Evolutionary conservation across 163 green algal species (phyloP).

Genomic region (Scenedesmus sp.): DNA sequence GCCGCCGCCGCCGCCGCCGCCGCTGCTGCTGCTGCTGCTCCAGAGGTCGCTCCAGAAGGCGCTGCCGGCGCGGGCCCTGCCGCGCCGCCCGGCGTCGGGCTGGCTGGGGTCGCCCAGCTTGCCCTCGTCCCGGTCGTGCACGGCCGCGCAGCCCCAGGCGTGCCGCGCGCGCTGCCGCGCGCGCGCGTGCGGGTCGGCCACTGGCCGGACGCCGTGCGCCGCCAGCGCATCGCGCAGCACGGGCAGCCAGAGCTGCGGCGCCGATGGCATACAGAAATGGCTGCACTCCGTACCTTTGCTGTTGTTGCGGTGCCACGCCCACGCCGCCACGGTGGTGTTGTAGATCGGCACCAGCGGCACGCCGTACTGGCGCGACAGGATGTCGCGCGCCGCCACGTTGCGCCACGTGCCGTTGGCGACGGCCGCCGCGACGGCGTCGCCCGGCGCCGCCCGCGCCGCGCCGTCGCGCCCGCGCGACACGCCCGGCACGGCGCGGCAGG

Average conservation of each 20-base stretch:
- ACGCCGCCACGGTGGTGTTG: slow-evolving; percentile 28
- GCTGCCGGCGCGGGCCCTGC: too few species aligned
- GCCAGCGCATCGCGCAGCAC: slow-evolving; percentile 12
- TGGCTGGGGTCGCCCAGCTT: too few species aligned
- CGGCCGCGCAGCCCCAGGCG: slow-evolving; percentile 34
- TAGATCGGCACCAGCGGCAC: slow-evolving; percentile 33
- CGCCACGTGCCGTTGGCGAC: slow-evolving; percentile 32
- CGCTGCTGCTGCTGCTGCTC: too few species aligned
- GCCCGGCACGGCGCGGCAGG: slow-evolving; percentile 15
- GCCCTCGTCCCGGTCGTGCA: slow-evolving; percentile 29
- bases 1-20: too few species aligned
- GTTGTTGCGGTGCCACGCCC: slow-evolving; percentile 30
- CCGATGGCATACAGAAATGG: slow-evolving; percentile 37
- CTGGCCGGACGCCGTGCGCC: not conserved
- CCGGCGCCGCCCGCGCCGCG: not conserved
- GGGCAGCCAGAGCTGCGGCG: slow-evolving; percentile 38
- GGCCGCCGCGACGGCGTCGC: slow-evolving; percentile 9
- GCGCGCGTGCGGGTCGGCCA: not conserved
- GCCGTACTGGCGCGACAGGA: slow-evolving; percentile 15
- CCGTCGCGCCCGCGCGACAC: not conserved
- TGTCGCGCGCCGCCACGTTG: slow-evolving; percentile 28
- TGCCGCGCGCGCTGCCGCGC: not conserved
- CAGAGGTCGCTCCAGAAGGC: too few species aligned
- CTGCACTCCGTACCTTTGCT: slow-evolving; percentile 42
- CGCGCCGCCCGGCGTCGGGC: too few species aligned